Conservation (phyloP, 2,329 filamentous ascomycete genomes). For the Chaetomiaceae sp. region DNA sequence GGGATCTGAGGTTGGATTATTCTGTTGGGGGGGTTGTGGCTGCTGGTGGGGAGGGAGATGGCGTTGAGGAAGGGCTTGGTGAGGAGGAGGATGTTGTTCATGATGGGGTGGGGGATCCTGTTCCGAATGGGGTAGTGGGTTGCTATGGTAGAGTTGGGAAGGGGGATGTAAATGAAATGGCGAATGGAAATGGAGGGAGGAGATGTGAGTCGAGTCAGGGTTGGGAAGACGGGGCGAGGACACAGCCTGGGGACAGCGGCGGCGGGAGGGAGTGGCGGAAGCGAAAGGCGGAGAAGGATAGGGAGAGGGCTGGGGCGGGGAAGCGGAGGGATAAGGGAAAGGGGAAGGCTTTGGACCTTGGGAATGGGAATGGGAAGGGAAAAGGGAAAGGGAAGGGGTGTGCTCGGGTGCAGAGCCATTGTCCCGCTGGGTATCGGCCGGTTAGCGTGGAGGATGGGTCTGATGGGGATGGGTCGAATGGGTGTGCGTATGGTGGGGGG, state of each 20-base stretch:
- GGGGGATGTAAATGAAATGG: too few species aligned
- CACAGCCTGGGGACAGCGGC: background rate
- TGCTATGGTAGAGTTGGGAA: too few species aligned
- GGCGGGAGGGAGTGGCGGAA: too few species aligned
- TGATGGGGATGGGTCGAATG: background rate
- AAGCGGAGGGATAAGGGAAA: background rate
- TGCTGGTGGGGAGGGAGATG: background rate
- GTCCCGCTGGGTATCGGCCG: background rate
- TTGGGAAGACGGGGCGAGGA: too few species aligned
- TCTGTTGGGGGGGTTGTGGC: background rate
- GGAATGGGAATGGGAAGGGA: background rate
- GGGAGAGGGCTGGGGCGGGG: background rate
- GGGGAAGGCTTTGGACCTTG: background rate
- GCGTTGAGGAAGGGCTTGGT: background rate
- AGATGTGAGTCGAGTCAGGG: too few species aligned
- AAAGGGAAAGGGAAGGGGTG: background rate
- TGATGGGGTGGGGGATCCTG: too few species aligned
- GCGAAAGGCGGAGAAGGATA: background rate
- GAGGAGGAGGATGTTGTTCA: background rate
- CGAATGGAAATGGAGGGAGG: too few species aligned
- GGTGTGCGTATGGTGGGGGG: background rate
- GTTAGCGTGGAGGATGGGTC: slow-evolving; percentile 7
- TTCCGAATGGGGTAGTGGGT: too few species aligned
- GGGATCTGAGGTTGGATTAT: slow-evolving; percentile 1
- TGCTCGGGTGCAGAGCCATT: background rate